Evolutionary conservation across 805 yeast species (phyloP).

Genomic region (Maudiozyma bulderi): DNA sequence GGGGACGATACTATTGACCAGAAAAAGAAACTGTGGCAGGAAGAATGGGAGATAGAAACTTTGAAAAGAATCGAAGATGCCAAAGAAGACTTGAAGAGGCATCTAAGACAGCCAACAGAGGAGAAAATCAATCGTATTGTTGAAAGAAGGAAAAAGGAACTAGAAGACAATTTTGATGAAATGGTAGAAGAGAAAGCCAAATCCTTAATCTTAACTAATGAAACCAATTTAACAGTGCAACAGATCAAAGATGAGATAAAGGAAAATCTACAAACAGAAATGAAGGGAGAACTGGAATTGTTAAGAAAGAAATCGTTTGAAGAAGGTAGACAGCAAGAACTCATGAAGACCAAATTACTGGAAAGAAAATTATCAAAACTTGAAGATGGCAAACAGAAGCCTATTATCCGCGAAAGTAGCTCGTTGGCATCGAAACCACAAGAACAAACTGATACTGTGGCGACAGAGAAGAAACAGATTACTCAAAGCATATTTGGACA

Average conservation of each 20-base stretch:
- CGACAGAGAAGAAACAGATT: too few relatives aligned
- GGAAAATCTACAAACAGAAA: slow-evolving; percentile 15
- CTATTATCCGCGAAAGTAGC: too few relatives aligned
- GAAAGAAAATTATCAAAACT: slow-evolving; percentile 25
- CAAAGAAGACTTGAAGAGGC: slow-evolving; percentile 38
- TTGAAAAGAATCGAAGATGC: slow-evolving; percentile 31
- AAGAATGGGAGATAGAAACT: slow-evolving; percentile 26
- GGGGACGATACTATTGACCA: not conserved
- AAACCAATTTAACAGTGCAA: slow-evolving; percentile 3
- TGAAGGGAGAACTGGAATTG: slow-evolving; percentile 13
- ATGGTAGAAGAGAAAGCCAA: slow-evolving; percentile 11
- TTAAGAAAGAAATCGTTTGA: slow-evolving; percentile 24
- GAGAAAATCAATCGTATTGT: slow-evolving; percentile 50
- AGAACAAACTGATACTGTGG: too few relatives aligned
- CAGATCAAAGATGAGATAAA: slow-evolving; percentile 4
- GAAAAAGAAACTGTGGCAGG: slow-evolving; percentile 23
- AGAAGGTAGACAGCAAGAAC: slow-evolving; percentile 27
- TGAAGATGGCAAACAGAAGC: slow-evolving; percentile 11
- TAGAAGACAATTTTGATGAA: slow-evolving; percentile 18
- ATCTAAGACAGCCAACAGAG: slow-evolving; percentile 39
- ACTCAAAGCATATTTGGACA: not conserved
- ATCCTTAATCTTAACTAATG: slow-evolving; percentile 4
- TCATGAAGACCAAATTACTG: slow-evolving; percentile 23
- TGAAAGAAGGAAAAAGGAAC: slow-evolving; percentile 31
- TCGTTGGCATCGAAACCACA: too few relatives aligned